phyloP scores from a whole-genome alignment of 2,329 filamentous ascomycete genomes.

The Colletotrichum chlorophyti region DNA sequence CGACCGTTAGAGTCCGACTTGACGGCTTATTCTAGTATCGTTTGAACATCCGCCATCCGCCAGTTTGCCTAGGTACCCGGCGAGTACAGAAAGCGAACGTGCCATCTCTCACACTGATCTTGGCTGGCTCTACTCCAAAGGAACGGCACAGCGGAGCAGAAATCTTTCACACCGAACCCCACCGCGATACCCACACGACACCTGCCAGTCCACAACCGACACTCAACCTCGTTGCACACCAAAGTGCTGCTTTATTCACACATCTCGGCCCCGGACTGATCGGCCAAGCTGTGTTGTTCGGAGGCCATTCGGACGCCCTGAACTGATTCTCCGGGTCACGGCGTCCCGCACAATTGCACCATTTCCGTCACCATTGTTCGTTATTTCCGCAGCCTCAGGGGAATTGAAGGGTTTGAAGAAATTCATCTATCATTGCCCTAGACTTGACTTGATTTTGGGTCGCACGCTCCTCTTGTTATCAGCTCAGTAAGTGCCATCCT shows the following conservation, averaged over 20 bases:
- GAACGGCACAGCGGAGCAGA: neutral
- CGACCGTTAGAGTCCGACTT: no score
- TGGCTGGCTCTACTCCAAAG: no score
- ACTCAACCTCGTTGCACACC: neutral
- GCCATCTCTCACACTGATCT: neutral
- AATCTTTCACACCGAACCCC: constrained; percentile 5
- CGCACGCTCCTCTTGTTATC: neutral
- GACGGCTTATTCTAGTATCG: no score
- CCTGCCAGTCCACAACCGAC: neutral
- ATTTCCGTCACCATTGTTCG: no score
- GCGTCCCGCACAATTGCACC: no score
- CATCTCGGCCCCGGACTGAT: no score
- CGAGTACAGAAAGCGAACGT: neutral
- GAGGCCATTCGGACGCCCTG: no score
- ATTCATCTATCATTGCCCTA: neutral
- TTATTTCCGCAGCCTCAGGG: no score
- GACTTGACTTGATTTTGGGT: neutral
- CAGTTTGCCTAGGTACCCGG: no score
- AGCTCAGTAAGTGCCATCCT: constrained; percentile 17
- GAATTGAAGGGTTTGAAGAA: neutral
- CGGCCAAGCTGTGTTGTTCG: no score
- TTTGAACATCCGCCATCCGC: no score
- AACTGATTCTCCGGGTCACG: no score
- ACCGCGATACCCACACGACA: constrained; percentile 1
- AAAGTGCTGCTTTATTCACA: neutral